Evolutionary conservation across 2,329 filamentous ascomycete genomes (phyloP).

Genomic region (Penicillium sp.): DNA sequence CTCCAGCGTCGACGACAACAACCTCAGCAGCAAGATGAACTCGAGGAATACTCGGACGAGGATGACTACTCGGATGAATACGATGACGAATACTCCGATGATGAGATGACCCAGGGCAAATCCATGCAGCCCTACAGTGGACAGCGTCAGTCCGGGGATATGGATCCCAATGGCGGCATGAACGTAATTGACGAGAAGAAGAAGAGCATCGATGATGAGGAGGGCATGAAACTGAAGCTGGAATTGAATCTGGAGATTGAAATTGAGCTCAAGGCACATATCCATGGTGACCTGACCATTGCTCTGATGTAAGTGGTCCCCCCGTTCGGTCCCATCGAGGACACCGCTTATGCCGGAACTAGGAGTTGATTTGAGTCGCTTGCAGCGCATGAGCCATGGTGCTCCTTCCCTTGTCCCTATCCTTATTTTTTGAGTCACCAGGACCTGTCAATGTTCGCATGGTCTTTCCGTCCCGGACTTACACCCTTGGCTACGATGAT

Average conservation of each 20-base stretch:
- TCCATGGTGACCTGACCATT: conserved; percentile 62
- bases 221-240: conserved; percentile 54
- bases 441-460: background rate
- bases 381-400: conserved; percentile 19
- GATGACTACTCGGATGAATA: conserved; percentile 32
- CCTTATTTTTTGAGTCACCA: background rate
- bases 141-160: conserved; percentile 21
- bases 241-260: conserved; percentile 64
- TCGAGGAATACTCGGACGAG: conserved; percentile 31
- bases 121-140: conserved; percentile 28
- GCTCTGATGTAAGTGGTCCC: conserved; percentile 44
- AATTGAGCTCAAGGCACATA: conserved; percentile 63
- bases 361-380: conserved; percentile 25
- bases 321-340: background rate
- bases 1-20: conserved; percentile 18
- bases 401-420: background rate
- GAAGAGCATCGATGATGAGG: conserved; percentile 32
- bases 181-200: conserved; percentile 30
- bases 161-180: conserved; percentile 25
- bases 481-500: conserved; percentile 8
- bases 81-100: conserved; percentile 30
- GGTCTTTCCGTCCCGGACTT: background rate
- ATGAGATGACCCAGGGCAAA: conserved; percentile 13
- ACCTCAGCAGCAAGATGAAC: conserved; percentile 21
- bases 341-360: conserved; percentile 19